Conservation (phyloP, 371 early-diverging fungal genomes). For the Mortierella sp. region DNA sequence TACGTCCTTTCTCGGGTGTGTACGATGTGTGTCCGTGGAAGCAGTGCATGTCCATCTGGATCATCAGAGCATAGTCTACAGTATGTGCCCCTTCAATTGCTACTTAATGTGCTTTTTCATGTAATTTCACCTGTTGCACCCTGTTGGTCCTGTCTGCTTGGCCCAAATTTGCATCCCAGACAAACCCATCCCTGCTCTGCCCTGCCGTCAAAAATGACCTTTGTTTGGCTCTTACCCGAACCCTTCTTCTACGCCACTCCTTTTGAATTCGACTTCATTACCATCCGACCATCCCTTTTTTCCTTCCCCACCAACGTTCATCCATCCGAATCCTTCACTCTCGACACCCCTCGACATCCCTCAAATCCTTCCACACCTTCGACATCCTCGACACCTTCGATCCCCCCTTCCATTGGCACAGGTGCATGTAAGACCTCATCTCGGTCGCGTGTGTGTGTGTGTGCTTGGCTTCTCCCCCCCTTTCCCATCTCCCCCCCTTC, state of each 20-base stretch:
- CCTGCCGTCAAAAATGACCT: neutral
- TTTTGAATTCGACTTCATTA: neutral
- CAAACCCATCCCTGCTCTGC: no score
- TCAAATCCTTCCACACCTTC: neutral
- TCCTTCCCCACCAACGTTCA: no score
- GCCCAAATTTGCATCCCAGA: conserved; percentile 3
- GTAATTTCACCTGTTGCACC: neutral
- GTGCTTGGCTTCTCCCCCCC: conserved; percentile 1
- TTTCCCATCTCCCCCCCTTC: neutral
- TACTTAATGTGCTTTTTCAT: neutral
- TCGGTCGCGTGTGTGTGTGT: conserved; percentile 10
- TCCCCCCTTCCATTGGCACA: neutral
- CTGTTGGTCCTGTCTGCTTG: conserved; percentile 4
- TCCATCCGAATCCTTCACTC: neutral
- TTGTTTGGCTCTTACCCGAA: neutral
- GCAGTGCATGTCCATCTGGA: no score
- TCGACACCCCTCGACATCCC: neutral
- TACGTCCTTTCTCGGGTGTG: no score
- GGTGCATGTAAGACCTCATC: conserved; percentile 7
- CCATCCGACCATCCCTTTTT: neutral
- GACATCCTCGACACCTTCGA: neutral
- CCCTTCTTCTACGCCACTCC: neutral
- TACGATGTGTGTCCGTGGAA: no score
- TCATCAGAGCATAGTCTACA: neutral
- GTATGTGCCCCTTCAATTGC: neutral